These are phyloP conservation scores for Penicillium goetzii DNA, from an alignment of 495 filamentous ascomycete genomes.

Conservation along the genomic window DNA sequence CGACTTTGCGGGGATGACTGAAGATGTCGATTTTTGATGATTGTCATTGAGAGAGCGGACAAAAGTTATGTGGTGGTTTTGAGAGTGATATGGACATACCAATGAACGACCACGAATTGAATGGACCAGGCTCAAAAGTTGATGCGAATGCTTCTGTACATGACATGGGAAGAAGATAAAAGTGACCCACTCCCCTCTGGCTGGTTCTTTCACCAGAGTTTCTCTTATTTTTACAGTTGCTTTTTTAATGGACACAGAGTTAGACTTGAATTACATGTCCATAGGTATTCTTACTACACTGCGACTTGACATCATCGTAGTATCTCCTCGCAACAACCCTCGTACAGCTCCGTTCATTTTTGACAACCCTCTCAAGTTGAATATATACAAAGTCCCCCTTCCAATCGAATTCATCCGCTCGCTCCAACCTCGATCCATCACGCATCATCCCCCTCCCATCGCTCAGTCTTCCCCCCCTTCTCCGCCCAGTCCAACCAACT, in stretches of 20 bases:
- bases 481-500: conserved; percentile 89
- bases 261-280: conserved; percentile 16
- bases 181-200: conserved; percentile 13
- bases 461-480: conserved; percentile 65
- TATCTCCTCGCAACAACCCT: not conserved
- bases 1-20: not conserved
- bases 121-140: conserved; percentile 28
- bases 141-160: conserved; percentile 35
- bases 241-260: conserved; percentile 29
- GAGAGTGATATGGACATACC: conserved; percentile 36
- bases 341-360: not conserved
- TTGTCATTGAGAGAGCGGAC: conserved; percentile 25
- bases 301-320: not conserved
- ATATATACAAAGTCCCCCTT: not conserved
- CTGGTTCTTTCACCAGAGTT: conserved; percentile 33
- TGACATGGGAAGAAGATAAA: conserved; percentile 33
- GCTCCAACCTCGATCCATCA: not conserved
- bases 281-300: not conserved
- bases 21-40: conserved; percentile 20
- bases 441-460: conserved; percentile 42
- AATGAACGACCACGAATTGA: conserved; percentile 40
- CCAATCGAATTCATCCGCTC: not conserved
- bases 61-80: conserved; percentile 33
- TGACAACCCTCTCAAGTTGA: not conserved
- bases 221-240: conserved; percentile 25